Conservation (phyloP, 306 rosid genomes). For the Carpinus viminea region DNA sequence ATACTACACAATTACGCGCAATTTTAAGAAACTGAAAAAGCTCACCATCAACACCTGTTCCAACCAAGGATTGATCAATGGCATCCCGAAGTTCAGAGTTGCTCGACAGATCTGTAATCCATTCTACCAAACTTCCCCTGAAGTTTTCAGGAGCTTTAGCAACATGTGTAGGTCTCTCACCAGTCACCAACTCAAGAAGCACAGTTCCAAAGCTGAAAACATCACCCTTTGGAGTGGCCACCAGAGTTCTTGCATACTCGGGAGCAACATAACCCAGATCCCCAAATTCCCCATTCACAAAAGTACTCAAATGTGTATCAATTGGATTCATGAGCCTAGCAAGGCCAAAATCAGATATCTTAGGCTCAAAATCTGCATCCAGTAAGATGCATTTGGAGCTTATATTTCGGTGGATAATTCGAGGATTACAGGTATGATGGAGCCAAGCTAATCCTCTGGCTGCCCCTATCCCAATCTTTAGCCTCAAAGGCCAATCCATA, state of each 20-base stretch:
- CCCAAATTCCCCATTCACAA: slow-evolving; percentile 91
- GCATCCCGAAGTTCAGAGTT: slow-evolving; percentile 56
- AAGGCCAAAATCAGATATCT: slow-evolving; percentile 91
- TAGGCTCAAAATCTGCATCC: slow-evolving; percentile 78
- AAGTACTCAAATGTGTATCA: slow-evolving; percentile 95
- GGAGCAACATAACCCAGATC: slow-evolving; percentile 97
- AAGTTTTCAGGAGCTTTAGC: slow-evolving; percentile 74
- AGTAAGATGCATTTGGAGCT: slow-evolving; percentile 89
- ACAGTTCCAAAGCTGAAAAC: slow-evolving; percentile 87
- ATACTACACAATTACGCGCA: slow-evolving; percentile 66
- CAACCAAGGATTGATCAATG: slow-evolving; percentile 57
- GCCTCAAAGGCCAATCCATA: slow-evolving; percentile 76
- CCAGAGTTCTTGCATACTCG: slow-evolving; percentile 79
- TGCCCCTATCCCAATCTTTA: slow-evolving; percentile 83
- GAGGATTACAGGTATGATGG: slow-evolving; percentile 95
- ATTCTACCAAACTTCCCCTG: slow-evolving; percentile 82
- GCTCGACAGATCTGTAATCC: slow-evolving; percentile 56
- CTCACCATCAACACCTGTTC: slow-evolving; percentile 68
- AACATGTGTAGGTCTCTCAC: slow-evolving; percentile 74
- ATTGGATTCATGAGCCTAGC: slow-evolving; percentile 94
- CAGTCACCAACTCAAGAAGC: slow-evolving; percentile 91
- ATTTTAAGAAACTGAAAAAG: slow-evolving; percentile 90
- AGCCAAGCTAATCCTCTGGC: slow-evolving; percentile 97
- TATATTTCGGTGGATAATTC: slow-evolving; percentile 88
- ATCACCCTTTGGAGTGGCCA: slow-evolving; percentile 95